Evolutionary conservation across 1,139 yeast species (phyloP).

Genomic region (Nakaseomyces delphensis): DNA sequence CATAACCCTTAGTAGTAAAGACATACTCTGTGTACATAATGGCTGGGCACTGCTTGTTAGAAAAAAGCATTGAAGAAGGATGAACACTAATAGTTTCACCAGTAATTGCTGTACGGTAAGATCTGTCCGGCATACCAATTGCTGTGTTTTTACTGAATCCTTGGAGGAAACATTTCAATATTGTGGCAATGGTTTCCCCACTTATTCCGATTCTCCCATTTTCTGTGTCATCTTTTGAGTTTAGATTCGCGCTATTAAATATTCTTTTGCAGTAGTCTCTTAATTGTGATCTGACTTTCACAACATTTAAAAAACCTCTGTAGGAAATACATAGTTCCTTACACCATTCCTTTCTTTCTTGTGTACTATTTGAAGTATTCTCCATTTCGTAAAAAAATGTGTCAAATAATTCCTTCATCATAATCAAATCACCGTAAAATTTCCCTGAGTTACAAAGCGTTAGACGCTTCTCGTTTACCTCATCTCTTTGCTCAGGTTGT

Average conservation of each 20-base stretch:
- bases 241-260: conserved; percentile 14
- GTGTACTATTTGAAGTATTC: conserved; percentile 25
- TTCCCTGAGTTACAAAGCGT: conserved; percentile 61
- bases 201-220: conserved; percentile 11
- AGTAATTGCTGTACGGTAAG: conserved; percentile 73
- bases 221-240: conserved; percentile 15
- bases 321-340: conserved; percentile 62
- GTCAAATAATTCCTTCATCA: conserved; percentile 70
- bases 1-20: conserved; percentile 87
- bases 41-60: conserved; percentile 70
- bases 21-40: conserved; percentile 93
- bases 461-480: conserved; percentile 50
- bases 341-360: conserved; percentile 59
- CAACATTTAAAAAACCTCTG: conserved; percentile 73
- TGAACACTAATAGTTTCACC: conserved; percentile 82
- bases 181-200: conserved; percentile 42
- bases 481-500: conserved; percentile 72
- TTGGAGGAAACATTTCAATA: conserved; percentile 67
- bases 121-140: conserved; percentile 88
- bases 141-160: conserved; percentile 87
- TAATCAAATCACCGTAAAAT: conserved; percentile 71
- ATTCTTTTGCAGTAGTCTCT: conserved; percentile 51
- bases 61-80: conserved; percentile 79
- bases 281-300: conserved; percentile 67
- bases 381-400: conserved; percentile 43